A percentile compares a stretch with the other conserved stretches of the same genome.
These are phyloP conservation scores for Clausena lansium DNA, from an alignment of 345 rosid species.

Conservation along the genomic window DNA sequence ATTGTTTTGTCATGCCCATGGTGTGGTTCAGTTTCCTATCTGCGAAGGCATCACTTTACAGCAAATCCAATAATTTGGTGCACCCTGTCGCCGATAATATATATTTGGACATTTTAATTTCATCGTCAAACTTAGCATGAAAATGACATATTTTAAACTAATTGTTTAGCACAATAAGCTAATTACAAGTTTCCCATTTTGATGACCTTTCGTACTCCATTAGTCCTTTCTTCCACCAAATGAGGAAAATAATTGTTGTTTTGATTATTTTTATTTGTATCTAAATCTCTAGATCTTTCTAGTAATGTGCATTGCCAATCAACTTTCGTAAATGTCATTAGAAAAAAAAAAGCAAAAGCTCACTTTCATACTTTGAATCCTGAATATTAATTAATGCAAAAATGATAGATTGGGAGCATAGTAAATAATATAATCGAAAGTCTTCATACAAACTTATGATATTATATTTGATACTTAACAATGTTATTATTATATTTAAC, in stretches of 20 bases:
- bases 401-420: not conserved
- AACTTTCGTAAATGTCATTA: not conserved
- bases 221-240: not conserved
- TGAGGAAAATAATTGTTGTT: not conserved
- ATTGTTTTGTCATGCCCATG: not conserved
- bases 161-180: not conserved
- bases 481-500: too few relatives aligned
- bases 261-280: too few relatives aligned
- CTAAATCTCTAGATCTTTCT: not conserved
- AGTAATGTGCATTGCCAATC: not conserved
- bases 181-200: not conserved
- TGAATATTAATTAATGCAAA: not conserved
- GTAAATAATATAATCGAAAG: not conserved
- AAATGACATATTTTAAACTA: not conserved
- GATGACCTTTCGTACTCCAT: not conserved
- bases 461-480: not conserved
- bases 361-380: too few relatives aligned
- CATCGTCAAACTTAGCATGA: not conserved
- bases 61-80: not conserved
- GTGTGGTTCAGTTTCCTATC: conserved; percentile 5
- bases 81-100: not conserved
- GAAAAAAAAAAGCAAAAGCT: too few relatives aligned
- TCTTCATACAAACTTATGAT: too few relatives aligned
- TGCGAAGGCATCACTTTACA: conserved; percentile 4
- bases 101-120: not conserved